A percentile compares a stretch with the other conserved stretches of the same genome.
Conservation (phyloP, 2,329 filamentous ascomycete genomes). For the Ophiostoma fasciatum region DNA sequence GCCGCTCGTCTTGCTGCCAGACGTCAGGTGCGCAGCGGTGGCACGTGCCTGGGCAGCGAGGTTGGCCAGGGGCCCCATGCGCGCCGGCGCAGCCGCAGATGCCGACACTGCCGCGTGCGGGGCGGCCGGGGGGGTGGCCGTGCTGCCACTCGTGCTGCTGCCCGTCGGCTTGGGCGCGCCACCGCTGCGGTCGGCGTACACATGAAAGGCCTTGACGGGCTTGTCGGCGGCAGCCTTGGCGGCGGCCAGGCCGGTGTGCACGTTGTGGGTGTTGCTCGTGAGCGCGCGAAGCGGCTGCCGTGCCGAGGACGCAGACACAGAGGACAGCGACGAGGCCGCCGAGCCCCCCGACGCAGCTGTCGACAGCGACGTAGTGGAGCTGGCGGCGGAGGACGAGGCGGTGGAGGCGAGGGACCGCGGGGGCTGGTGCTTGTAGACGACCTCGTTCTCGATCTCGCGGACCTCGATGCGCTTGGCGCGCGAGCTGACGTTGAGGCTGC, state of each 20-base stretch:
- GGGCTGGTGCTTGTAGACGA: constrained; percentile 68
- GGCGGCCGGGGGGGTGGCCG: constrained; percentile 24
- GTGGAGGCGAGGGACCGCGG: constrained; percentile 27
- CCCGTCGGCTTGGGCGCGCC: constrained; percentile 2
- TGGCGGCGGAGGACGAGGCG: constrained; percentile 15
- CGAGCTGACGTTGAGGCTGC: constrained; percentile 88
- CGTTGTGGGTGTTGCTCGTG: constrained; percentile 54
- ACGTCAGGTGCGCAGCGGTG: background rate
- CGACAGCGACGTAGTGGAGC: constrained; percentile 54
- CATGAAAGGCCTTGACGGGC: constrained; percentile 70
- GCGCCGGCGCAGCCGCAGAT: constrained; percentile 6
- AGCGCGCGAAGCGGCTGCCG: constrained; percentile 71
- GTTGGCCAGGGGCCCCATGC: constrained; percentile 16
- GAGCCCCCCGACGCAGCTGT: constrained; percentile 16
- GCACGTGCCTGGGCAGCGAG: constrained; percentile 12
- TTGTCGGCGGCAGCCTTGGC: constrained; percentile 33
- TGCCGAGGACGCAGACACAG: constrained; percentile 25
- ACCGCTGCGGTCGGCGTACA: constrained; percentile 65
- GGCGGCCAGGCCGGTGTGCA: constrained; percentile 42
- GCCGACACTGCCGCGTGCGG: constrained; percentile 15
- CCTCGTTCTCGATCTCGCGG: constrained; percentile 88
- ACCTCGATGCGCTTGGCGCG: constrained; percentile 93
- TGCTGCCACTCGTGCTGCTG: background rate
- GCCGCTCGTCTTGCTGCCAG: constrained; percentile 4
- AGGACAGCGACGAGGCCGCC: constrained; percentile 32